Evolutionary conservation across 495 filamentous ascomycete species (phyloP).

Genomic region (Hyaloscypha finlandica): DNA sequence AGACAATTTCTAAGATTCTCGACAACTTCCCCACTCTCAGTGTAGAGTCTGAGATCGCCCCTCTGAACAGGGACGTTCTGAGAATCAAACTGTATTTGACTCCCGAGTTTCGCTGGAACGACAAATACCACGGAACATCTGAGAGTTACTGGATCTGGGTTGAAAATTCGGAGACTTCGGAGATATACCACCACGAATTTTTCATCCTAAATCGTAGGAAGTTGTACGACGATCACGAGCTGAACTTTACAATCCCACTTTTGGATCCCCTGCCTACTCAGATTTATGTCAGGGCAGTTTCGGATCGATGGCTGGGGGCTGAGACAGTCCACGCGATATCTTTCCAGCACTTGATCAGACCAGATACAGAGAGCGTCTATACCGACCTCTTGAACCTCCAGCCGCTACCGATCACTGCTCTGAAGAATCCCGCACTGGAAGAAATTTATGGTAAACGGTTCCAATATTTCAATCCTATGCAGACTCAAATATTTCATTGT

Average conservation of each 20-base stretch:
- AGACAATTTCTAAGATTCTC: constrained; percentile 74
- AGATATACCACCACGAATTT: constrained; percentile 97
- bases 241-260: constrained; percentile 96
- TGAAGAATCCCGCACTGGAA: constrained; percentile 85
- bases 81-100: constrained; percentile 81
- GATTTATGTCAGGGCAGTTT: constrained; percentile 92
- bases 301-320: constrained; percentile 96
- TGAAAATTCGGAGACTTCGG: constrained; percentile 95
- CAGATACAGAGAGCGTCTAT: constrained; percentile 96
- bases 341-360: constrained; percentile 96
- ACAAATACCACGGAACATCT: constrained; percentile 88
- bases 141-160: constrained; percentile 99
- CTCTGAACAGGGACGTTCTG: constrained; percentile 91
- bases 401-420: constrained; percentile 81
- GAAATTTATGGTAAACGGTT: constrained; percentile 88
- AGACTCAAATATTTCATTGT: constrained; percentile 96
- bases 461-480: constrained; percentile 98
- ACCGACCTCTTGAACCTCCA: constrained; percentile 92
- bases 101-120: constrained; percentile 94
- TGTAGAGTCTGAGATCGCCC: constrained; percentile 91
- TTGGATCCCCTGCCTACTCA: constrained; percentile 91
- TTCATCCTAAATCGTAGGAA: constrained; percentile 90
- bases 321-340: constrained; percentile 94
- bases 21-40: constrained; percentile 90
- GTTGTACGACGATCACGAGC: constrained; percentile 89